phyloP scores from a whole-genome alignment of 2,329 filamentous ascomycete species.

The Trichophyton rubrum region DNA sequence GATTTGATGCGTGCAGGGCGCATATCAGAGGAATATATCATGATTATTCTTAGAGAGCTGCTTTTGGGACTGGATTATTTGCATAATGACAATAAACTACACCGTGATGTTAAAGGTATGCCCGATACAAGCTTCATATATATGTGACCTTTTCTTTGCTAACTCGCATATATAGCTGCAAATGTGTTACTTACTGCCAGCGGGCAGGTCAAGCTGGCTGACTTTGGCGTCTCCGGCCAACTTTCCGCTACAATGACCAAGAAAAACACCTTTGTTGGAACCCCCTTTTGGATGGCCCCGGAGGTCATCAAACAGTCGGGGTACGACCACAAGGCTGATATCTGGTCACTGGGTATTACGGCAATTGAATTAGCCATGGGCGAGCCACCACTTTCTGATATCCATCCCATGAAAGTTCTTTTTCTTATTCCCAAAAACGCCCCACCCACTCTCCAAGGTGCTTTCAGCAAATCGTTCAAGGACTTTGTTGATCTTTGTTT shows the following conservation, averaged over 20 bases:
- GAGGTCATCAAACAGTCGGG: constrained; percentile 98
- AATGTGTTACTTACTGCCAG: constrained; percentile 82
- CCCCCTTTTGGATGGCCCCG: constrained; percentile 98
- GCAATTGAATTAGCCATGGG: constrained; percentile 83
- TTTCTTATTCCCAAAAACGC: constrained; percentile 94
- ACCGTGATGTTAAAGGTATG: constrained; percentile 85
- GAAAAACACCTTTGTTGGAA: constrained; percentile 98
- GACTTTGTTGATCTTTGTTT: constrained; percentile 76
- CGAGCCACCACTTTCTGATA: constrained; percentile 88
- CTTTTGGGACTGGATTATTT: constrained; percentile 84
- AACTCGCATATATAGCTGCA: constrained; percentile 48
- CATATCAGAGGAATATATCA: constrained; percentile 91
- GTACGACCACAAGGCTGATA: constrained; percentile 95
- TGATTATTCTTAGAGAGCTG: constrained; percentile 84
- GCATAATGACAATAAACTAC: constrained; percentile 88
- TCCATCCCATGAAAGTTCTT: constrained; percentile 96
- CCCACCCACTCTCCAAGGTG: constrained; percentile 66
- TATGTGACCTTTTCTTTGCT: background rate
- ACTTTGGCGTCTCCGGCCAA: constrained; percentile 95
- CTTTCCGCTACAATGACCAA: constrained; percentile 97
- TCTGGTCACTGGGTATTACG: constrained; percentile 93
- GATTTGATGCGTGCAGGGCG: constrained; percentile 89
- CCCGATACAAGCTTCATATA: background rate
- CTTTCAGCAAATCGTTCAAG: constrained; percentile 71
- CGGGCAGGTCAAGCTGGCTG: constrained; percentile 91